Percentiles rank a stretch among this genome's conserved stretches.
These are phyloP conservation scores for Olyra latifolia DNA, from an alignment of 176 grass and related monocot genomes.

Conservation along the genomic window DNA sequence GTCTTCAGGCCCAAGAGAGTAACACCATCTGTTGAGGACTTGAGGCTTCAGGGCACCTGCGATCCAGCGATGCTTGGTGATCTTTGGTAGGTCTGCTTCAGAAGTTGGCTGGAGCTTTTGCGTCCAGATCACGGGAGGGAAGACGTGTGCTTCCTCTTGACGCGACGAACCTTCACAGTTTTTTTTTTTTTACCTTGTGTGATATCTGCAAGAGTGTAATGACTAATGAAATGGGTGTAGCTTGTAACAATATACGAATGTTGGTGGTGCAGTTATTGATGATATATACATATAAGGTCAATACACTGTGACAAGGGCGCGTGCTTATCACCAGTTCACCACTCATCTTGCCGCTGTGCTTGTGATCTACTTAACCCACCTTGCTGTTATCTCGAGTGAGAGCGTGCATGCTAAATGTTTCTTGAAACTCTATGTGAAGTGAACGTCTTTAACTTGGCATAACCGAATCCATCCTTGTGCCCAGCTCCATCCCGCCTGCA, in stretches of 20 bases:
- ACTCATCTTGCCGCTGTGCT: too few relatives aligned
- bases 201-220: not conserved
- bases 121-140: conserved; percentile 27
- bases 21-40: not conserved
- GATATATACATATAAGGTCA: not conserved
- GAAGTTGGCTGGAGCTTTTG: conserved; percentile 10
- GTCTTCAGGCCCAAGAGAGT: conserved; percentile 29
- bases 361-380: not conserved
- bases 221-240: conserved; percentile 6
- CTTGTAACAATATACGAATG: not conserved
- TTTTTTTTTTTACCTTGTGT: not conserved
- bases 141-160: not conserved
- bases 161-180: not conserved
- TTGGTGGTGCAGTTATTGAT: not conserved
- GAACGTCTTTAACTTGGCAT: not conserved
- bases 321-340: not conserved
- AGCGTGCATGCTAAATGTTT: not conserved
- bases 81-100: conserved; percentile 28
- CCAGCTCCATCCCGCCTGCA: not conserved
- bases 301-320: too few relatives aligned
- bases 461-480: not conserved
- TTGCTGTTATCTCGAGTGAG: too few relatives aligned
- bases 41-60: conserved; percentile 6
- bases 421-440: too few relatives aligned
- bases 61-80: conserved; percentile 37